Base-by-base conservation (phyloP, 805 yeast genomes). In the Saccharomycopsis amapae region DNA sequence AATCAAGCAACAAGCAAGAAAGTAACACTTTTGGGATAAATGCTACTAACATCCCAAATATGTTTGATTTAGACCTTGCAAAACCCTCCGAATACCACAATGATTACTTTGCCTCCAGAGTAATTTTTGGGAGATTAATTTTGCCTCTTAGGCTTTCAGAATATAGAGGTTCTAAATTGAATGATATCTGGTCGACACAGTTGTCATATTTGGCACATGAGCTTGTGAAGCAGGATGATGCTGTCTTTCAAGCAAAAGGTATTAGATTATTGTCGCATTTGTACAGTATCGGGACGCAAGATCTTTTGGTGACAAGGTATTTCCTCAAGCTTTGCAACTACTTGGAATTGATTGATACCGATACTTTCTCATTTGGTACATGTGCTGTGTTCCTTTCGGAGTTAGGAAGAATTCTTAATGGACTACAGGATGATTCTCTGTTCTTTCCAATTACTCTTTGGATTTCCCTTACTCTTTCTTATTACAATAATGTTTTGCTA, bases 1-100 rank as follows among this genome's bases (percentile, higher is more conserved):
- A 61, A 13, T 62, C 65, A 39, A 65, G 75, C 43, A 69, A 73
- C 32, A 30, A 7, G 9, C n/a, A 19, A 5, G 26, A 32, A 9
- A 25, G 42, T 3, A 33, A 10, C 3, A 15, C 31, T 7, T 38
- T 44, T 42, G 50, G 50, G 10, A 17, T 43, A 9, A 38, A 38
- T 23, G 32, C 31, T 25, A 39, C 39, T 17, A 17, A 32, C 12
- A 25, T 6, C n/a, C 9, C 24, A 10, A 23, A 22, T 23, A 10
- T 36, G 10, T 10, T 12, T 23, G 39, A 36, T 23, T 7, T 23
- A 6, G 26, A 36, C 39, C n/a, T 15, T 28, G 32, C 32, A 13
- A 13, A 28, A 2, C 13, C n/a, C 13, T 15, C 13, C 32, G 38
- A 34, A 22, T n/a, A 34, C 18, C 38, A 38, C 17, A n/a, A 9